Percentiles rank a stretch among this genome's conserved stretches.
Evolutionary conservation across 208 protist species (phyloP).

Genomic region (Trypanosoma cruzi): DNA sequence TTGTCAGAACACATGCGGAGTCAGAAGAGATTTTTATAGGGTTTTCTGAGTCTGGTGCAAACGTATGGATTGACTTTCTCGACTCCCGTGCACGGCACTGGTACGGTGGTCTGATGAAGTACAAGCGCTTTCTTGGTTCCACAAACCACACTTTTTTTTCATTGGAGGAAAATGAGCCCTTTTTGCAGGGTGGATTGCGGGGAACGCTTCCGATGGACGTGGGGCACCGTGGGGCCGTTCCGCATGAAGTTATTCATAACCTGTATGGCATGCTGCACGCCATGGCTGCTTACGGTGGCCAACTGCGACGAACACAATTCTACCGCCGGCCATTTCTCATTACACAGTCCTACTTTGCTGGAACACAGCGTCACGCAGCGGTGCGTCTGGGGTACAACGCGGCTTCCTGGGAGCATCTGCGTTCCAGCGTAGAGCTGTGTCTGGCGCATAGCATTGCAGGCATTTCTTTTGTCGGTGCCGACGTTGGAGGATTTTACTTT

Average conservation of each 20-base stretch:
- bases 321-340: constrained; percentile 93
- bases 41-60: constrained; percentile 87
- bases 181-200: constrained; percentile 83
- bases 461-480: constrained; percentile 94
- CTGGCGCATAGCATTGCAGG: constrained; percentile 88
- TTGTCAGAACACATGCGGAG: constrained; percentile 75
- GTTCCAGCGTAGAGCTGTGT: constrained; percentile 73
- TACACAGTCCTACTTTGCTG: constrained; percentile 96
- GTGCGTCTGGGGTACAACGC: constrained; percentile 58
- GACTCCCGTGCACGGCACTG: constrained; percentile 81
- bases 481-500: constrained; percentile 96
- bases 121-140: constrained; percentile 90
- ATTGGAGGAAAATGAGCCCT: constrained; percentile 97
- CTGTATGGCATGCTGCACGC: constrained; percentile 91
- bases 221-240: constrained; percentile 51
- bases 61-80: constrained; percentile 90
- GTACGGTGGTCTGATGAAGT: constrained; percentile 88
- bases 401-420: constrained; percentile 38
- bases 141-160: constrained; percentile 93
- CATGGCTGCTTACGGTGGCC: constrained; percentile 72
- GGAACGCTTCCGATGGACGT: constrained; percentile 93
- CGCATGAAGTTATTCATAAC: constrained; percentile 97
- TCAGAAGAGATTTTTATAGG: constrained; percentile 83
- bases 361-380: constrained; percentile 94
- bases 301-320: constrained; percentile 55